Conservation (phyloP, 345 rosid species). For the Eucalyptus melliodora region DNA sequence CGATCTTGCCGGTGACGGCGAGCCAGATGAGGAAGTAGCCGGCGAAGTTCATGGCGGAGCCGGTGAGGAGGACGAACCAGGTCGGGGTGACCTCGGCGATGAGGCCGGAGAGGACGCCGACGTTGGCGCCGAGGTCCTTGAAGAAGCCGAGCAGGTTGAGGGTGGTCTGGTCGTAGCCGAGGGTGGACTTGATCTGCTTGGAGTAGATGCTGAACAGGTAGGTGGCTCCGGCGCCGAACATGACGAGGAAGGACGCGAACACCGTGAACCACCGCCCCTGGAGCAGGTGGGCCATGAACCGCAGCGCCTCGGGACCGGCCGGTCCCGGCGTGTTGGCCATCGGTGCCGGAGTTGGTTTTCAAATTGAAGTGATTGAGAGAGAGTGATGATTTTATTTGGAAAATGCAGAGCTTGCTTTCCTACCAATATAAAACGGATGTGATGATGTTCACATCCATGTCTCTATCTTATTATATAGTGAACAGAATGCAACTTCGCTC, state of each 20-base stretch:
- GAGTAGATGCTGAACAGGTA: conserved; percentile 82
- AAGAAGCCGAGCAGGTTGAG: conserved; percentile 72
- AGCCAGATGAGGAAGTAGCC: conserved; percentile 92
- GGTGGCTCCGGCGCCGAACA: conserved; percentile 89
- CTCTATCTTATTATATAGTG: background rate
- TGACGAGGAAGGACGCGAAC: conserved; percentile 75
- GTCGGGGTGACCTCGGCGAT: conserved; percentile 83
- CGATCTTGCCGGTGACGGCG: conserved; percentile 45
- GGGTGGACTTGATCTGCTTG: conserved; percentile 52
- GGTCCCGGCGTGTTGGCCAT: background rate
- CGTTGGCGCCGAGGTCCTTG: conserved; percentile 85
- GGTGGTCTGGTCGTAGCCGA: conserved; percentile 79
- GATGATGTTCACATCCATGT: background rate
- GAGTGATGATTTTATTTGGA: background rate
- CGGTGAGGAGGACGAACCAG: conserved; percentile 69
- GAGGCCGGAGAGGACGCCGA: conserved; percentile 71
- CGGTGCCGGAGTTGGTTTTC: background rate
- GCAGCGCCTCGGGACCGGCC: background rate
- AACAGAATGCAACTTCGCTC: background rate
- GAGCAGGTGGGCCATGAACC: conserved; percentile 33
- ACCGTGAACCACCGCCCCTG: conserved; percentile 84
- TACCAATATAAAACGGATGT: background rate
- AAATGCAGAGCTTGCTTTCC: background rate
- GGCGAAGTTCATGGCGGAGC: conserved; percentile 68
- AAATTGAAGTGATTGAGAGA: background rate